phyloP scores from a whole-genome alignment of 805 yeast species.

The Candida germanica region DNA sequence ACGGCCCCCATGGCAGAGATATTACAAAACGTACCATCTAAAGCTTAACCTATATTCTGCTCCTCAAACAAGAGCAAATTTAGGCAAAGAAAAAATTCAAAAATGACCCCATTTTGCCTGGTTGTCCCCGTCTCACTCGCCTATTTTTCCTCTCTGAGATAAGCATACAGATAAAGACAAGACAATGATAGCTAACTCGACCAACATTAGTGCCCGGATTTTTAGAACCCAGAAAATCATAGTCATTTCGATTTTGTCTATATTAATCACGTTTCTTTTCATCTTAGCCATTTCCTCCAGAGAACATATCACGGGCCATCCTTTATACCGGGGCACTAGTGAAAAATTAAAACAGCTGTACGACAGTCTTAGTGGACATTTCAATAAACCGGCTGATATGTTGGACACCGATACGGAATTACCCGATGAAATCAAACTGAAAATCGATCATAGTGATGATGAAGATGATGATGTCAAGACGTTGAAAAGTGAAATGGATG shows the following conservation, averaged over 20 bases:
- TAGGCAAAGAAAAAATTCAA: too few relatives aligned
- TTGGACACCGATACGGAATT: constrained; percentile 1
- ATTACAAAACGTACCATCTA: too few relatives aligned
- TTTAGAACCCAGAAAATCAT: constrained; percentile 33
- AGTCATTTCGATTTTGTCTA: constrained; percentile 19
- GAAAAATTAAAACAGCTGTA: constrained; percentile 10
- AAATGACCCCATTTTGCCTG: too few relatives aligned
- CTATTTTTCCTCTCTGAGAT: too few relatives aligned
- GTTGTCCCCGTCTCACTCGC: too few relatives aligned
- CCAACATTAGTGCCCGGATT: constrained; percentile 25
- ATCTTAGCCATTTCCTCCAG: constrained; percentile 30
- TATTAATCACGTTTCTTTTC: constrained; percentile 22
- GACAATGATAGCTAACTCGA: constrained; percentile 19
- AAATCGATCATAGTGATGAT: constrained; percentile 1
- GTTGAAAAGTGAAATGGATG: constrained; percentile 1
- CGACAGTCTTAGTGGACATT: neutral
- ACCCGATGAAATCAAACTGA: constrained; percentile 9
- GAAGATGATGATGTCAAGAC: constrained; percentile 4
- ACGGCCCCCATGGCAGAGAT: too few relatives aligned
- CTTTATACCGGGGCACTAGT: constrained; percentile 10
- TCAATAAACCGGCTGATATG: neutral
- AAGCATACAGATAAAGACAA: too few relatives aligned
- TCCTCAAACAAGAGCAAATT: too few relatives aligned
- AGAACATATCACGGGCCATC: constrained; percentile 17
- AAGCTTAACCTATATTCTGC: too few relatives aligned